These are phyloP conservation scores for Cystobasidium ongulense DNA, from an alignment of 768 basidiomycete genomes.

Conservation along the genomic window DNA sequence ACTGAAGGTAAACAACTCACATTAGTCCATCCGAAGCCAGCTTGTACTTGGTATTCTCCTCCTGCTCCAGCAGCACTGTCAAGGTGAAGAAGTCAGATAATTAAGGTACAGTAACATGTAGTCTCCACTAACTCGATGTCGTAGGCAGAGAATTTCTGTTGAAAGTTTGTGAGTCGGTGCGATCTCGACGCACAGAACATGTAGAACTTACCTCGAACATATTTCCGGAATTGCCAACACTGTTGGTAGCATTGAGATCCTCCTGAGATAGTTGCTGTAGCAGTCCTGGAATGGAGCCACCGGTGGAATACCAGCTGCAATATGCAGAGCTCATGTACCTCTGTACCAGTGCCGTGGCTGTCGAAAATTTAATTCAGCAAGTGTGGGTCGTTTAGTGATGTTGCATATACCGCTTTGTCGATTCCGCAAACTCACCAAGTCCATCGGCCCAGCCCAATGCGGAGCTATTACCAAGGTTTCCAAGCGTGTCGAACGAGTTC, in stretches of 20 bases:
- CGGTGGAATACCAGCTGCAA: slow-evolving; percentile 88
- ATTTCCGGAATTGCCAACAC: slow-evolving; percentile 33
- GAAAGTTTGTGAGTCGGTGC: slow-evolving; percentile 42
- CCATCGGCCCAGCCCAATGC: slow-evolving; percentile 56
- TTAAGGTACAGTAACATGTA: slow-evolving; percentile 38
- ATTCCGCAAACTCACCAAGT: slow-evolving; percentile 8
- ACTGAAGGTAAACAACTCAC: neutral
- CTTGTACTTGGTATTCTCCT: slow-evolving; percentile 82
- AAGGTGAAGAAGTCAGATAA: neutral
- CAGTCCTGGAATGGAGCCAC: slow-evolving; percentile 67
- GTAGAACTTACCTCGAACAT: slow-evolving; percentile 2
- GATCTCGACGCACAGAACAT: neutral
- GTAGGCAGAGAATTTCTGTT: slow-evolving; percentile 62
- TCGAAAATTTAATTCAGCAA: neutral
- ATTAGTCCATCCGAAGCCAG: slow-evolving; percentile 41
- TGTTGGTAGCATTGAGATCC: slow-evolving; percentile 43
- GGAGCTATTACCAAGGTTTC: slow-evolving; percentile 52
- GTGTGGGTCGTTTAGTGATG: slow-evolving; percentile 49
- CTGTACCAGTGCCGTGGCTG: slow-evolving; percentile 65
- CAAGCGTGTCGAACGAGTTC: slow-evolving; percentile 24
- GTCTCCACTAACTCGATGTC: slow-evolving; percentile 53
- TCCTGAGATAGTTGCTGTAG: slow-evolving; percentile 58
- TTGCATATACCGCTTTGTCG: slow-evolving; percentile 52
- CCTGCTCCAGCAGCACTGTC: slow-evolving; percentile 64
- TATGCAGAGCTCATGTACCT: slow-evolving; percentile 72